Evolutionary conservation across 1,139 yeast species (phyloP), one percentile per base, ranked within the genome.

Genomic region (Sugiyamaella neomexicana): DNA sequence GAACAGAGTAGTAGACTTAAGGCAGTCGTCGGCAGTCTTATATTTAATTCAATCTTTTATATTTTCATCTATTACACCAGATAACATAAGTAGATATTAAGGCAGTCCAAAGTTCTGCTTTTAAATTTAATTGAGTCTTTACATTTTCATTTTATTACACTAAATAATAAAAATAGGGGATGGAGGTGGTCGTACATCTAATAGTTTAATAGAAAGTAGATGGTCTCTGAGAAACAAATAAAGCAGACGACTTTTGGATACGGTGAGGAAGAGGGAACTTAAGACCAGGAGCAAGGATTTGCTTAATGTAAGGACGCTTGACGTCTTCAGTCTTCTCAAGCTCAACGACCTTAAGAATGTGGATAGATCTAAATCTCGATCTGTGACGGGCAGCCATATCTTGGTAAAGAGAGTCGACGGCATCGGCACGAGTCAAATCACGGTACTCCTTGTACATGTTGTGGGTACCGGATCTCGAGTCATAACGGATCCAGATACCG

Each of bases 311-410:
- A 80, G 89, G 97, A 82, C 99, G 90, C 93, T 89, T 93, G 78
- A 93, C 97, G 73, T 93, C 99, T 65, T 88, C 96, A 69, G 95
- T 84, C 86, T 89, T 91, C 80, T 86, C 96, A 74, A 93, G 85
- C 83, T 93, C 98, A 76, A 91, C 98, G 77, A 93, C 98, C 90
- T 93, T 93, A 63, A 75, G 75, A 61, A 75, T 89, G 89, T 93
- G 99, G 80, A 93, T 89, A 71, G 93, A 86, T 87, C 99, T 89
- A 85, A 93, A 93, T 85, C 99, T 90, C 75, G 99, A 95, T 87
- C 99, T 90, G 96, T 93, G 99, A 83, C 99, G 93, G 71, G 99
- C 98, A 80, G 99, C 99, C 86, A 93, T 88, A 80, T 95, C 99
- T 80, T 89, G 93, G 95, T 93, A 93, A 86, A 93, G 87, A 77